These are phyloP conservation scores for Exophiala oligosperma DNA, from an alignment of 2,329 filamentous ascomycete genomes.

Conservation along the genomic window DNA sequence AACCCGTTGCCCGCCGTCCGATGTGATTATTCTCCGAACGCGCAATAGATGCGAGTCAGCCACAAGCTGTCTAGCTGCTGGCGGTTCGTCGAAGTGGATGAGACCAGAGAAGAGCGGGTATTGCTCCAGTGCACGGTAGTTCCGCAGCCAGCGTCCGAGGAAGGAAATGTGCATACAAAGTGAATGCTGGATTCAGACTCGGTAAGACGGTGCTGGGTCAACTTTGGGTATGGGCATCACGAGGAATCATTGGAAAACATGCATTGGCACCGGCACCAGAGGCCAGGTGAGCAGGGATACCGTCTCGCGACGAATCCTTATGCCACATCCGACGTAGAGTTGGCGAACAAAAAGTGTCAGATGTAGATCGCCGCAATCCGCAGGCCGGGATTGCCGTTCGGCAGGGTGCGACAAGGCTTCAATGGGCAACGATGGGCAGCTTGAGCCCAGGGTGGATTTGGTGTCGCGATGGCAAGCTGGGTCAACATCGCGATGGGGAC, in stretches of 20 bases:
- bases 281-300: conserved; percentile 20
- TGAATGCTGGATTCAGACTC: conserved; percentile 16
- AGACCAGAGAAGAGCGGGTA: conserved; percentile 1
- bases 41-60: conserved; percentile 6
- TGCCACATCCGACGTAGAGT: conserved; percentile 9
- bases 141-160: conserved; percentile 9
- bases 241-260: conserved; percentile 9
- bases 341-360: conserved; percentile 15
- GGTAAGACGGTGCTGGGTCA: conserved; percentile 11
- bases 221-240: conserved; percentile 10
- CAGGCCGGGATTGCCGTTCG: conserved; percentile 22
- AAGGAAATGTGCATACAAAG: neutral
- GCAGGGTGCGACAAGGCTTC: conserved; percentile 10
- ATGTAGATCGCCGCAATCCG: conserved; percentile 26
- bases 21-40: conserved; percentile 15
- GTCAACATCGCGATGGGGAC: neutral
- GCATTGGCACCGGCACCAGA: neutral
- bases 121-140: conserved; percentile 1
- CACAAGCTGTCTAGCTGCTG: conserved; percentile 6
- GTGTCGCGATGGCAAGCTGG: neutral
- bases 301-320: conserved; percentile 8
- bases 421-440: conserved; percentile 4
- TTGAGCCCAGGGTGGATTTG: neutral
- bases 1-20: conserved; percentile 5
- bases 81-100: conserved; percentile 13